Evolutionary conservation across 2,329 filamentous ascomycete genomes (phyloP).

Genomic region (Beauveria sp.): DNA sequence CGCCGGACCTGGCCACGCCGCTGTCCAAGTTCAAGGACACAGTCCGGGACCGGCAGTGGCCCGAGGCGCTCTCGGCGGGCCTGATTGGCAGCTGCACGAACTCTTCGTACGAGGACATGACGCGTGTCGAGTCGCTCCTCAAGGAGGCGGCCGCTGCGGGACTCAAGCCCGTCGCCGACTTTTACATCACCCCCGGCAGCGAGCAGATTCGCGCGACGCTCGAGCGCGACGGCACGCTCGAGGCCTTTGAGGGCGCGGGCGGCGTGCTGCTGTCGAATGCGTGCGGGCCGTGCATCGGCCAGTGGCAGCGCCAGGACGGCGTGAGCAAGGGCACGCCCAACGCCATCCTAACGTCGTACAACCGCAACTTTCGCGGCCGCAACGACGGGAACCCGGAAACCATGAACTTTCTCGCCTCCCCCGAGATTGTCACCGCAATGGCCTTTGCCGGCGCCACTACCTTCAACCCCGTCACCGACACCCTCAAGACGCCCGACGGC

Average conservation of each 20-base stretch:
- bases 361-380: conserved; percentile 94
- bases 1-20: conserved; percentile 88
- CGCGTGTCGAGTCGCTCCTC: conserved; percentile 83
- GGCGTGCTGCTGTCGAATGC: conserved; percentile 90
- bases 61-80: conserved; percentile 80
- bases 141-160: conserved; percentile 88
- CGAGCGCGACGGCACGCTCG: conserved; percentile 77
- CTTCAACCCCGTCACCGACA: conserved; percentile 93
- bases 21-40: conserved; percentile 82
- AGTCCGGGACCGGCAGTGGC: conserved; percentile 81
- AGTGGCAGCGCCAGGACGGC: conserved; percentile 89
- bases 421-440: conserved; percentile 95
- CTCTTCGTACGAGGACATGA: conserved; percentile 98
- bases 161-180: conserved; percentile 78
- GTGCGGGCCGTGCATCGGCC: conserved; percentile 87
- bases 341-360: conserved; percentile 94
- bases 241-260: conserved; percentile 78
- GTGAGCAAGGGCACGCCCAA: conserved; percentile 79
- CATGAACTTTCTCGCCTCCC: conserved; percentile 98
- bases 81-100: conserved; percentile 98
- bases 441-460: conserved; percentile 85
- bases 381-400: conserved; percentile 96
- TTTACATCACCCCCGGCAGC: conserved; percentile 93
- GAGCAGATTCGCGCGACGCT: conserved; percentile 95
- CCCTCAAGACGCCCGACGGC: conserved; percentile 71